These are phyloP conservation scores for Haematococcus lacustris DNA, from an alignment of 139 green algal species.

Conservation along the genomic window DNA sequence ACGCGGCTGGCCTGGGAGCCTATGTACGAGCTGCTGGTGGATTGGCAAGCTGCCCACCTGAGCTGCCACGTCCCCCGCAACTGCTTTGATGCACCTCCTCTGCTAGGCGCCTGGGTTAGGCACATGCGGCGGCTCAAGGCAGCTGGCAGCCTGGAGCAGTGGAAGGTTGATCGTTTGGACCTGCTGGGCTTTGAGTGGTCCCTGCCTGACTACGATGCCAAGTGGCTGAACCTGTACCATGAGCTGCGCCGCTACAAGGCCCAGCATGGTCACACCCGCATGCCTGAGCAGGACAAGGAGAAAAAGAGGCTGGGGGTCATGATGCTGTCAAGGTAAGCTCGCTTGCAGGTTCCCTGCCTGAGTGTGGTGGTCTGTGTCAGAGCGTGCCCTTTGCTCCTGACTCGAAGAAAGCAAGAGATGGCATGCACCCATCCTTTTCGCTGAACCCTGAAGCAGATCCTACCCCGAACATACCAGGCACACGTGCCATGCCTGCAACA, in stretches of 20 bases:
- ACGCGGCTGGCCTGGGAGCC: slow-evolving; percentile 9
- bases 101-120: slow-evolving; percentile 27
- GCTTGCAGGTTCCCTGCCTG: background rate
- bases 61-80: slow-evolving; percentile 22
- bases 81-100: slow-evolving; percentile 28
- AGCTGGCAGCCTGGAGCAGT: slow-evolving; percentile 20
- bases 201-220: slow-evolving; percentile 16
- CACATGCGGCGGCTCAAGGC: slow-evolving; percentile 15
- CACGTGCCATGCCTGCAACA: background rate
- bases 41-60: slow-evolving; percentile 8
- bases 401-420: too few relatives aligned
- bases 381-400: too few relatives aligned
- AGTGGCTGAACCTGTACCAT: slow-evolving; percentile 28
- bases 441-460: too few relatives aligned
- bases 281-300: background rate
- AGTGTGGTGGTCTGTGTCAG: background rate
- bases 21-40: slow-evolving; percentile 18
- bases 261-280: slow-evolving; percentile 13
- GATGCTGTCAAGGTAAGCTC: background rate
- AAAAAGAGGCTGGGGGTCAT: background rate
- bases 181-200: slow-evolving; percentile 25
- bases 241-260: slow-evolving; percentile 19
- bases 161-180: slow-evolving; percentile 25
- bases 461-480: too few relatives aligned
- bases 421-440: too few relatives aligned